phyloP scores from a whole-genome alignment of 176 grass and related monocot genomes.

The Rhipidocladum racemiflorum region DNA sequence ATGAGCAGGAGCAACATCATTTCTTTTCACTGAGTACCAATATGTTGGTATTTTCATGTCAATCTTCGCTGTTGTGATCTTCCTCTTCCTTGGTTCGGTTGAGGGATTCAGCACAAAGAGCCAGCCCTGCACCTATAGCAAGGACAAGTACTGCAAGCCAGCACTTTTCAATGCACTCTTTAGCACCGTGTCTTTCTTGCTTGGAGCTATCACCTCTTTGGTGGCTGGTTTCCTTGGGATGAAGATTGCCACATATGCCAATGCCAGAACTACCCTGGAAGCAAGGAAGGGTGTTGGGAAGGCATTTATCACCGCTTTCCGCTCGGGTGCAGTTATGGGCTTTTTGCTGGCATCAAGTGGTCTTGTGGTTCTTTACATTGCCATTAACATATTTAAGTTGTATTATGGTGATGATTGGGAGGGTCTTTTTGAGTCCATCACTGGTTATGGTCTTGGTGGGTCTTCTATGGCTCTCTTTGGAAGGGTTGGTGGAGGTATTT shows the following conservation, averaged over 20 bases:
- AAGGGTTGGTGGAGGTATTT: slow-evolving; percentile 86
- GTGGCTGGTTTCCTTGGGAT: slow-evolving; percentile 91
- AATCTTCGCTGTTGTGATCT: slow-evolving; percentile 49
- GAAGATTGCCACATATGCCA: slow-evolving; percentile 88
- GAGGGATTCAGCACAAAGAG: slow-evolving; percentile 72
- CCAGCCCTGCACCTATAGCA: slow-evolving; percentile 64
- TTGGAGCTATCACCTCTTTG: slow-evolving; percentile 80
- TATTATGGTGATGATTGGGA: slow-evolving; percentile 92
- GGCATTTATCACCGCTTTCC: slow-evolving; percentile 78
- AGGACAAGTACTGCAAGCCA: slow-evolving; percentile 64
- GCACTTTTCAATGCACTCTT: slow-evolving; percentile 71
- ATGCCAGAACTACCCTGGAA: slow-evolving; percentile 81
- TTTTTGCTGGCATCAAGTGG: slow-evolving; percentile 80
- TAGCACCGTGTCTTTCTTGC: slow-evolving; percentile 73
- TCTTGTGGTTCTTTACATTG: slow-evolving; percentile 81
- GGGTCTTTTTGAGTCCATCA: slow-evolving; percentile 86
- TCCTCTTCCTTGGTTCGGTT: slow-evolving; percentile 64
- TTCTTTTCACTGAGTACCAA: slow-evolving; percentile 61
- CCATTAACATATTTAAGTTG: slow-evolving; percentile 73
- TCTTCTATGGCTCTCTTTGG: slow-evolving; percentile 92
- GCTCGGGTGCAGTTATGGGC: slow-evolving; percentile 87
- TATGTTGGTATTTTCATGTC: slow-evolving; percentile 66
- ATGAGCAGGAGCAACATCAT: slow-evolving; percentile 56
- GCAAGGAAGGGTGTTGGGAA: slow-evolving; percentile 91
- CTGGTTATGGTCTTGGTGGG: slow-evolving; percentile 90